Conservation (phyloP, 2,329 filamentous ascomycete species). For the Fusarium oligoseptatum region DNA sequence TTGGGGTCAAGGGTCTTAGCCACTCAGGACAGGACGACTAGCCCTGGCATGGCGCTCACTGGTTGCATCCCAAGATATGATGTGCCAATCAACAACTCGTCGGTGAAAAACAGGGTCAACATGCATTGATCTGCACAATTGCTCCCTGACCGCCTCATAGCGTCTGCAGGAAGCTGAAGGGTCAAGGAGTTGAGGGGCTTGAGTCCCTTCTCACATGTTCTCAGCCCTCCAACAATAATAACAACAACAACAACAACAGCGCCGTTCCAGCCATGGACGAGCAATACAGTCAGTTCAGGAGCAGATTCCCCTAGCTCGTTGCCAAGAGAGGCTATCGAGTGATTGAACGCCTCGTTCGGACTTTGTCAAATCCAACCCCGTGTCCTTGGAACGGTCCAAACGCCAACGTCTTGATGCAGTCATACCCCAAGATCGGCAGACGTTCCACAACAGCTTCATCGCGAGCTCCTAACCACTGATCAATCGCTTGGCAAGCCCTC, state of each 20-base stretch:
- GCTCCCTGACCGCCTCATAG: background rate
- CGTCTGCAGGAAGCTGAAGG: background rate
- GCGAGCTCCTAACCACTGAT: background rate
- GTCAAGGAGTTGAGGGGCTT: background rate
- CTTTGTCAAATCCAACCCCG: constrained; percentile 13
- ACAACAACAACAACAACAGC: background rate
- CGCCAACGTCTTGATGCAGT: constrained; percentile 13
- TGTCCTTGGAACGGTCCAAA: constrained; percentile 25
- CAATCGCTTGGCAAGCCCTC: background rate
- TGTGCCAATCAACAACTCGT: constrained; percentile 1
- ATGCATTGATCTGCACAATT: background rate
- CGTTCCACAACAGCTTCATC: constrained; percentile 30
- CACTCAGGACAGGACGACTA: background rate
- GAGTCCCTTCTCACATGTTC: background rate
- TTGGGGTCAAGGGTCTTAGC: background rate
- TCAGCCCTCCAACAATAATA: background rate
- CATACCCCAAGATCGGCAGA: constrained; percentile 19
- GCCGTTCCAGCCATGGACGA: background rate
- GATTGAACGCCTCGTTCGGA: background rate
- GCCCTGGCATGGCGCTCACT: background rate
- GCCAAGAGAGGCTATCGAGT: constrained; percentile 4
- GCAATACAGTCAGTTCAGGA: background rate
- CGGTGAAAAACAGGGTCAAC: background rate
- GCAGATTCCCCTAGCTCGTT: background rate
- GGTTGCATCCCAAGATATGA: background rate